Conservation (phyloP, 208 protist genomes). For the Acanthamoeba triangularis region DNA sequence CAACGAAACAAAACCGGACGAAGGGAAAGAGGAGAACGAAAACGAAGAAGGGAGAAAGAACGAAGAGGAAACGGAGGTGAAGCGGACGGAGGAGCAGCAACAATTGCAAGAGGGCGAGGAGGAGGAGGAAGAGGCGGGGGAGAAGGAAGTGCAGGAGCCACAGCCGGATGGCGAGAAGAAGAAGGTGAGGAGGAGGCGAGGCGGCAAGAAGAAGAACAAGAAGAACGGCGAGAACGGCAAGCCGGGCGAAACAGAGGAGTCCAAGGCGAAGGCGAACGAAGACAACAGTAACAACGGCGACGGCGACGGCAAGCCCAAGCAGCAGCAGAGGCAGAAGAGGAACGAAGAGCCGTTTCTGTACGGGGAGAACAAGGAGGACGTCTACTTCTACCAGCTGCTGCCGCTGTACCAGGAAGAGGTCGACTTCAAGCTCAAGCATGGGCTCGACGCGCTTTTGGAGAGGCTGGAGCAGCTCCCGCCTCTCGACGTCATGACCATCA, state of each 20-base stretch:
- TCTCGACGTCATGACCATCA: slow-evolving; percentile 65
- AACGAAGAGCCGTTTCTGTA: slow-evolving; percentile 35
- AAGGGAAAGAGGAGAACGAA: background rate
- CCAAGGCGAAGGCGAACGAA: background rate
- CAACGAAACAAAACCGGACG: background rate
- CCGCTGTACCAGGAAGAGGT: slow-evolving; percentile 74
- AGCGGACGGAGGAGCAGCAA: background rate
- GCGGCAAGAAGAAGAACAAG: slow-evolving; percentile 68
- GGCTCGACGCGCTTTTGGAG: slow-evolving; percentile 14
- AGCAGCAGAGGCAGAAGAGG: background rate
- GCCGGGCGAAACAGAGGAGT: background rate
- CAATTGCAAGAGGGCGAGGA: background rate
- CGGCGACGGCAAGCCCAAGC: background rate
- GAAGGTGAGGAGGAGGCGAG: slow-evolving; percentile 15
- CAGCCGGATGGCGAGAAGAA: slow-evolving; percentile 4
- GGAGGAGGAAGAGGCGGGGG: background rate
- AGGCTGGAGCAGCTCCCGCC: slow-evolving; percentile 61
- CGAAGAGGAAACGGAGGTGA: background rate
- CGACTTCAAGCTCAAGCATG: slow-evolving; percentile 70
- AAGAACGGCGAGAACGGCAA: slow-evolving; percentile 38
- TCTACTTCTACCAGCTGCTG: slow-evolving; percentile 75
- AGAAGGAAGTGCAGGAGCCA: background rate
- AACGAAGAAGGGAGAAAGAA: background rate
- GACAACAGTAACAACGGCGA: background rate
- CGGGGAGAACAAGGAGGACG: slow-evolving; percentile 67